phyloP scores from a whole-genome alignment of 2,329 filamentous ascomycete genomes.

The Aspergillus versicolor region DNA sequence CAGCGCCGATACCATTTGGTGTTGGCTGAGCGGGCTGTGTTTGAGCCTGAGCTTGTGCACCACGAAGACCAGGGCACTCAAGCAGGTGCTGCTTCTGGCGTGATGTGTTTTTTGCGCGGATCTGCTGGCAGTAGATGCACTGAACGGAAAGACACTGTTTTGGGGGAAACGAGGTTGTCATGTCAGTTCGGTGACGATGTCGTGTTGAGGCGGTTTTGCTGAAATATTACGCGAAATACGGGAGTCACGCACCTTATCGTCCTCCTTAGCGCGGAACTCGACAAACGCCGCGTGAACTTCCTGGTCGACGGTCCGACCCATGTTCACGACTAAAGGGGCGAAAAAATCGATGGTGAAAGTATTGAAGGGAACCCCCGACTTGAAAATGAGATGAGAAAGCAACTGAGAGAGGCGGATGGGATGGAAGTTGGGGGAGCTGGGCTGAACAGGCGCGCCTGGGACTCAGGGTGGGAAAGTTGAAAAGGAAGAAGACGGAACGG shows the following conservation, averaged over 20 bases:
- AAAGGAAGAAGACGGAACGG: slow-evolving; percentile 11
- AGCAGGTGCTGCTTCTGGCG: slow-evolving; percentile 53
- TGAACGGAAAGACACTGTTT: slow-evolving; percentile 52
- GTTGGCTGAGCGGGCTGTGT: slow-evolving; percentile 38
- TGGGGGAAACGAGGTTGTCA: slow-evolving; percentile 16
- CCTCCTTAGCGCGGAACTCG: slow-evolving; percentile 55
- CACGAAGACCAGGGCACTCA: slow-evolving; percentile 50
- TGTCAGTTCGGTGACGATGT: slow-evolving; percentile 36
- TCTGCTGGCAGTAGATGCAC: slow-evolving; percentile 55
- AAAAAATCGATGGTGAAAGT: slow-evolving; percentile 25
- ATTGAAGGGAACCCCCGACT: slow-evolving; percentile 8
- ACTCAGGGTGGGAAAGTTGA: slow-evolving; percentile 19
- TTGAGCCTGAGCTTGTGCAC: slow-evolving; percentile 43
- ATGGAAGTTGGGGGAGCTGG: slow-evolving; percentile 16
- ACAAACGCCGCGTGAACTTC: slow-evolving; percentile 54
- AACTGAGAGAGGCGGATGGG: slow-evolving; percentile 12
- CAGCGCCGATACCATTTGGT: slow-evolving; percentile 40
- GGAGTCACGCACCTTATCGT: slow-evolving; percentile 48
- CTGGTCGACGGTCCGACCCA: slow-evolving; percentile 54
- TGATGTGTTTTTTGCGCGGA: slow-evolving; percentile 53
- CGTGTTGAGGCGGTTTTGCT: slow-evolving; percentile 21
- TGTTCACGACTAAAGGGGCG: slow-evolving; percentile 32
- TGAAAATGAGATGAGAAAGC: slow-evolving; percentile 16
- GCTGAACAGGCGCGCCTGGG: slow-evolving; percentile 10
- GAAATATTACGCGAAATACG: slow-evolving; percentile 45